Evolutionary conservation across 139 green algal species (phyloP).

Genomic region (Haematococcus lacustris): DNA sequence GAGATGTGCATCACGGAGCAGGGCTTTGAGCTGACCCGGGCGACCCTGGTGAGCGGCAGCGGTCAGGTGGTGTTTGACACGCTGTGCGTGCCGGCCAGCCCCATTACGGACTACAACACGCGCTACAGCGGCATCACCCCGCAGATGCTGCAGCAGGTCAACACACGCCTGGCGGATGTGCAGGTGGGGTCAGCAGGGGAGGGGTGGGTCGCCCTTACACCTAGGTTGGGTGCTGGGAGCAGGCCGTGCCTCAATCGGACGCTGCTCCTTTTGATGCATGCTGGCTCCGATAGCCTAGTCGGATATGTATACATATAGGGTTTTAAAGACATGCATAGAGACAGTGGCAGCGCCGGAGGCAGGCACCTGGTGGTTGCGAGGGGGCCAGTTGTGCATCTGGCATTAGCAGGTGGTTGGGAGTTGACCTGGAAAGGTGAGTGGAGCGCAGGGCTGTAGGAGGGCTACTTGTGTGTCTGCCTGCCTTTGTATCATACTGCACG

Average conservation of each 20-base stretch:
- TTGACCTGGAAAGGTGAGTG: not conserved
- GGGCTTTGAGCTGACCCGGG: constrained; percentile 67
- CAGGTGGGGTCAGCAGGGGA: constrained; percentile 26
- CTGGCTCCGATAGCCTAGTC: not conserved
- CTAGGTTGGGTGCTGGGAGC: not conserved
- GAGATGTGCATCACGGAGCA: constrained; percentile 76
- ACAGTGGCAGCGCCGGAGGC: not conserved
- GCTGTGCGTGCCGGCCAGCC: constrained; percentile 69
- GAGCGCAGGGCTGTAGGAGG: too few relatives aligned
- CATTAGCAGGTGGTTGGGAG: not conserved
- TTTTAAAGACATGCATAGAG: not conserved
- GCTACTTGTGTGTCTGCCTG: not conserved
- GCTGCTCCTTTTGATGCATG: not conserved
- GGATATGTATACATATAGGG: not conserved
- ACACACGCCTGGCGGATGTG: constrained; percentile 53
- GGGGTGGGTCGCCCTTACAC: not conserved
- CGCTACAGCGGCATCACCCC: constrained; percentile 76
- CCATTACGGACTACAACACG: constrained; percentile 87
- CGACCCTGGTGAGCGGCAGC: constrained; percentile 48
- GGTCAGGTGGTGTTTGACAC: constrained; percentile 67
- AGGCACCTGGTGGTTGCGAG: too few relatives aligned
- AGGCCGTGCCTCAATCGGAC: too few relatives aligned
- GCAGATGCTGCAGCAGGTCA: constrained; percentile 58
- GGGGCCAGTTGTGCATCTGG: not conserved
- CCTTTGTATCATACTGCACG: not conserved